Evolutionary conservation across 2,329 filamentous ascomycete species (phyloP).

Genomic region (Davidsoniella australis): DNA sequence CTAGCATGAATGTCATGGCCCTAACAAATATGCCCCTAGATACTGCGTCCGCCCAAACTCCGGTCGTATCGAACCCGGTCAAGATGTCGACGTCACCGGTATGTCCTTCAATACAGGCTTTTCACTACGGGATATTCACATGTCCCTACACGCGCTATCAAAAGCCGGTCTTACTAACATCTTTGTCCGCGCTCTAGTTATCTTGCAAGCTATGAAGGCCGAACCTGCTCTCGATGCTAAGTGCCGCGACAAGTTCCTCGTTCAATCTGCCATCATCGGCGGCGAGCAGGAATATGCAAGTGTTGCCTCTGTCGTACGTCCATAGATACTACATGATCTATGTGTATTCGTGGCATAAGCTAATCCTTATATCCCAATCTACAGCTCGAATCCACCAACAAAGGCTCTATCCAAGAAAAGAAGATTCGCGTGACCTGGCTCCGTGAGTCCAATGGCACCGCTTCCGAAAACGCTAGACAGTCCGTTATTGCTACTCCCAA

Average conservation of each 20-base stretch:
- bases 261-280: constrained; percentile 75
- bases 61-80: constrained; percentile 79
- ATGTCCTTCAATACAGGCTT: constrained; percentile 18
- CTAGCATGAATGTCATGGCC: constrained; percentile 14
- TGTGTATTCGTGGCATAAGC: not conserved
- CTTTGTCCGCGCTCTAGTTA: constrained; percentile 36
- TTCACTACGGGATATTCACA: not conserved
- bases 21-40: constrained; percentile 29
- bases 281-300: constrained; percentile 71
- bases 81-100: constrained; percentile 88
- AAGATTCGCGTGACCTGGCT: constrained; percentile 91
- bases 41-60: constrained; percentile 97
- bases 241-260: constrained; percentile 95
- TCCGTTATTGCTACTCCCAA: constrained; percentile 14
- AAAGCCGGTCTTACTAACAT: constrained; percentile 14
- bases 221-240: constrained; percentile 73
- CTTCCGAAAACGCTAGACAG: constrained; percentile 11
- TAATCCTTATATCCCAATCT: not conserved
- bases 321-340: not conserved
- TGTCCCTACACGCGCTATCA: constrained; percentile 12
- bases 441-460: constrained; percentile 34
- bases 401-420: constrained; percentile 68
- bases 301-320: constrained; percentile 60
- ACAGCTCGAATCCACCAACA: constrained; percentile 67
- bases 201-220: constrained; percentile 95